Evolutionary conservation across 805 yeast genomes (phyloP).

Genomic region (Starmerella sp.): DNA sequence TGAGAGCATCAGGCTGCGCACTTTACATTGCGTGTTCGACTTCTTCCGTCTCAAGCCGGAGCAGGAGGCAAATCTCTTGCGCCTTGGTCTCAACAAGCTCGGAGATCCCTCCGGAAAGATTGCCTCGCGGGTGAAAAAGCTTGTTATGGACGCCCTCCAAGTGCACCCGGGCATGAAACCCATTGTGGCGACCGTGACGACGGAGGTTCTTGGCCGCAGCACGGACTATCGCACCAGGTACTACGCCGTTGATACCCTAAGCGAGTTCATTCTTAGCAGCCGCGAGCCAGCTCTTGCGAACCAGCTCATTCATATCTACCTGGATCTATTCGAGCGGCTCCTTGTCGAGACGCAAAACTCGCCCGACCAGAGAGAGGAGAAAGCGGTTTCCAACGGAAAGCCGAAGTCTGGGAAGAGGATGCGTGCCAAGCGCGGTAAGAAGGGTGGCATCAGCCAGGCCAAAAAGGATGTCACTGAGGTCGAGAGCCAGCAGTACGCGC

Average conservation of each 20-base stretch:
- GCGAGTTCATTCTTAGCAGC: slow-evolving; percentile 80
- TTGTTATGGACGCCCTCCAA: slow-evolving; percentile 67
- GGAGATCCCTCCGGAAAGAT: slow-evolving; percentile 91
- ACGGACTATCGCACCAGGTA: slow-evolving; percentile 76
- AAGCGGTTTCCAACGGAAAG: slow-evolving; percentile 6
- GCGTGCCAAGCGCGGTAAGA: slow-evolving; percentile 63
- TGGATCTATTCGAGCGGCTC: slow-evolving; percentile 73
- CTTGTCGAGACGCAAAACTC: slow-evolving; percentile 45
- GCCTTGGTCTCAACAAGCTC: slow-evolving; percentile 82
- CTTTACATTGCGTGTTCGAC: slow-evolving; percentile 66
- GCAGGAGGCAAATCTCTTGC: slow-evolving; percentile 83
- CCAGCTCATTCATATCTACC: slow-evolving; percentile 68
- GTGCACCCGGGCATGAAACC: slow-evolving; percentile 93
- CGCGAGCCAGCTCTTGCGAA: slow-evolving; percentile 75
- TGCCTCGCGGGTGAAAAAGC: slow-evolving; percentile 75
- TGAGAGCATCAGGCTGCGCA: slow-evolving; percentile 70
- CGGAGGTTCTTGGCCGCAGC: slow-evolving; percentile 65
- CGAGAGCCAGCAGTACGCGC: slow-evolving; percentile 65
- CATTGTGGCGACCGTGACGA: slow-evolving; percentile 64
- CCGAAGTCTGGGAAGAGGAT: slow-evolving; percentile 43
- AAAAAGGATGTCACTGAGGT: slow-evolving; percentile 25
- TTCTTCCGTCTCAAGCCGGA: slow-evolving; percentile 80
- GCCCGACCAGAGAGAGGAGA: slow-evolving; percentile 28
- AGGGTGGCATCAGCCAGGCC: slow-evolving; percentile 48
- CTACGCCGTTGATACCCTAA: slow-evolving; percentile 76